Evolutionary conservation across 2,329 filamentous ascomycete species (phyloP).

Genomic region (Fusarium nelsonii): DNA sequence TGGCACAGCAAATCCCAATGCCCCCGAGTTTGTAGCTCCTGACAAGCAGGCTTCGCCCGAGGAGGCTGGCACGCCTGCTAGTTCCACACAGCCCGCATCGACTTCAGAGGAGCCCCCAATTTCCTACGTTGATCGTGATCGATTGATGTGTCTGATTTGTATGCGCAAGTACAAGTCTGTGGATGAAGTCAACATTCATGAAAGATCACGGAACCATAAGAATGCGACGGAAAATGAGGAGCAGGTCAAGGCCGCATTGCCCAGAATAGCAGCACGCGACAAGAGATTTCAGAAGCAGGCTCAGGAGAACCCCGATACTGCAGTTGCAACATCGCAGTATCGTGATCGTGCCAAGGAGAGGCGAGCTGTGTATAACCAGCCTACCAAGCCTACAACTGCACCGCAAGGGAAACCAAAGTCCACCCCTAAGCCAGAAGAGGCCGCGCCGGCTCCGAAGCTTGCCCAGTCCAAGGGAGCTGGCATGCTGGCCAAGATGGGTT

Average conservation of each 20-base stretch:
- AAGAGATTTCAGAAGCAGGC: constrained; percentile 52
- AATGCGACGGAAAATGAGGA: constrained; percentile 56
- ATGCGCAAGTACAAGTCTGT: constrained; percentile 61
- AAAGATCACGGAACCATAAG: constrained; percentile 58
- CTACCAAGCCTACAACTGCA: constrained; percentile 61
- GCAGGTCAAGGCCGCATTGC: constrained; percentile 63
- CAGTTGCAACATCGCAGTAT: constrained; percentile 58
- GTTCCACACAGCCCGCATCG: background rate
- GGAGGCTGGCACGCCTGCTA: constrained; percentile 5
- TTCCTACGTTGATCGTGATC: constrained; percentile 71
- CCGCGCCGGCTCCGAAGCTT: constrained; percentile 46
- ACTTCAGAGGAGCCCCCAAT: constrained; percentile 31
- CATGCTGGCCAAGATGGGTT: constrained; percentile 79
- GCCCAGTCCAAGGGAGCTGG: constrained; percentile 72
- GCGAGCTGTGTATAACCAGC: constrained; percentile 71
- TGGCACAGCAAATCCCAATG: constrained; percentile 38
- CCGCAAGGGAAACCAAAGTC: constrained; percentile 54
- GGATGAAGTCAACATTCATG: constrained; percentile 59
- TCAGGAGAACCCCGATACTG: constrained; percentile 42
- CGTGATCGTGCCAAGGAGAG: constrained; percentile 77
- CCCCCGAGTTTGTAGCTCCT: constrained; percentile 16
- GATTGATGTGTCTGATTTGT: constrained; percentile 60
- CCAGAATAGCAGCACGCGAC: constrained; percentile 56
- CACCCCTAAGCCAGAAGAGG: constrained; percentile 38
- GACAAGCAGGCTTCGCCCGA: constrained; percentile 31